Conservation (phyloP, 768 basidiomycete species). For the Clitopilus hobsonii region DNA sequence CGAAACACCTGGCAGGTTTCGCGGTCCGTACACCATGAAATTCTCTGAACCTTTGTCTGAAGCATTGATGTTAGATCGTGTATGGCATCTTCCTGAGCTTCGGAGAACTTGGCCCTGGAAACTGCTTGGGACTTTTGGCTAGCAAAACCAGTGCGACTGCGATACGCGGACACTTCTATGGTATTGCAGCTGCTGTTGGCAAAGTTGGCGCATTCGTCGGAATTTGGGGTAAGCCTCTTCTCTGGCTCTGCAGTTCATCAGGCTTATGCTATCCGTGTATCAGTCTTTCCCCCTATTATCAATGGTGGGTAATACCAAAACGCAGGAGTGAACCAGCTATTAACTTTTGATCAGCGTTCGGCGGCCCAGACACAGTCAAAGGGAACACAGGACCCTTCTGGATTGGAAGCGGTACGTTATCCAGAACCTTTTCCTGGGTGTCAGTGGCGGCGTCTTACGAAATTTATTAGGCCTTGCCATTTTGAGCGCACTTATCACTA, state of each 20-base stretch:
- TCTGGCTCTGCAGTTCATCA: not conserved
- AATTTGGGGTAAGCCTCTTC: conserved; percentile 60
- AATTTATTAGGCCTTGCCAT: conserved; percentile 70
- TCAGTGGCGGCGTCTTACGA: no score
- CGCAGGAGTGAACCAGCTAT: no score
- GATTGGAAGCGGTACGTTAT: conserved; percentile 69
- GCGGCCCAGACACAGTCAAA: conserved; percentile 41
- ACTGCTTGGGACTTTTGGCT: conserved; percentile 81
- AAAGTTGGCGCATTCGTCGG: conserved; percentile 84
- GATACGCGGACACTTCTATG: conserved; percentile 82
- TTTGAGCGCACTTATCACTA: conserved; percentile 68
- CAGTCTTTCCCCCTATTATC: conserved; percentile 68
- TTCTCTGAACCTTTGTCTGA: not conserved
- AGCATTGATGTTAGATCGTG: conserved; percentile 50
- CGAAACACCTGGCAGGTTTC: conserved; percentile 65
- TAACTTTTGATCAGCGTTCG: conserved; percentile 45
- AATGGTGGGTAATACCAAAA: no score
- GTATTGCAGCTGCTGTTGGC: conserved; percentile 79
- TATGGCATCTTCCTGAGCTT: conserved; percentile 91
- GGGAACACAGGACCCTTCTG: conserved; percentile 87
- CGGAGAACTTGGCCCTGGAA: conserved; percentile 88
- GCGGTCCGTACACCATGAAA: conserved; percentile 40
- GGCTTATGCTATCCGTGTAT: no score
- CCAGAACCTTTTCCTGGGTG: no score
- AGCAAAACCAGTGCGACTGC: conserved; percentile 84